Evolutionary conservation across 257 asterid genomes (phyloP).

Genomic region (Gardenia jasminoides): DNA sequence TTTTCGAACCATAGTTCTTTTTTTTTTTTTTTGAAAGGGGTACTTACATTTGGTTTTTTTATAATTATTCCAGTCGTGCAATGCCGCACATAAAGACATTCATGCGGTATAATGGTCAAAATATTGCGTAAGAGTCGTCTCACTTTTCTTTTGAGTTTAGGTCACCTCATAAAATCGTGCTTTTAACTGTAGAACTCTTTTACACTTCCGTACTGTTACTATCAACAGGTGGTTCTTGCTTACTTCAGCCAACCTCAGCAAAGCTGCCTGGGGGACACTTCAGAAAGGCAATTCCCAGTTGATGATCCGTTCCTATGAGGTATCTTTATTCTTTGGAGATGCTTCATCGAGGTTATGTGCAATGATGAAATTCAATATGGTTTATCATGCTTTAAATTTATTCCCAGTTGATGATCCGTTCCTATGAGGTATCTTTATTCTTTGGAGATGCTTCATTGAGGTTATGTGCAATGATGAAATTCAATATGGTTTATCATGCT

Average conservation of each 20-base stretch:
- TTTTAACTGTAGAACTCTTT: conserved; percentile 12
- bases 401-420: conserved; percentile 98
- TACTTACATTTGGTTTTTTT: conserved; percentile 21
- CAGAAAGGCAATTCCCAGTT: conserved; percentile 94
- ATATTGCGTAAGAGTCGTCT: conserved; percentile 68
- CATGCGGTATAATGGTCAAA: conserved; percentile 83
- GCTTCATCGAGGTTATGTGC: too few relatives aligned
- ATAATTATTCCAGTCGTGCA: conserved; percentile 65
- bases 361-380: not conserved
- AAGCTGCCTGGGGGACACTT: conserved; percentile 99
- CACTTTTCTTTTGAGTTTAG: conserved; percentile 2
- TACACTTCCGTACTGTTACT: conserved; percentile 4
- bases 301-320: conserved; percentile 98
- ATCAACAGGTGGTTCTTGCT: conserved; percentile 81
- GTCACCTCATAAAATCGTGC: conserved; percentile 15
- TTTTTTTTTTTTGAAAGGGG: conserved; percentile 16
- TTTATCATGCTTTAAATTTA: conserved; percentile 14
- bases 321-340: conserved; percentile 14
- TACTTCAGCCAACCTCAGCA: conserved; percentile 95
- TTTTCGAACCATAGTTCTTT: conserved; percentile 4
- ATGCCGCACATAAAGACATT: conserved; percentile 99
- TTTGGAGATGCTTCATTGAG: not conserved
- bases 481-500: not conserved
- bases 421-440: conserved; percentile 62
- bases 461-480: too few relatives aligned